Conservation (phyloP, 2,329 filamentous ascomycete species). For the Diplocarpon rosae region DNA sequence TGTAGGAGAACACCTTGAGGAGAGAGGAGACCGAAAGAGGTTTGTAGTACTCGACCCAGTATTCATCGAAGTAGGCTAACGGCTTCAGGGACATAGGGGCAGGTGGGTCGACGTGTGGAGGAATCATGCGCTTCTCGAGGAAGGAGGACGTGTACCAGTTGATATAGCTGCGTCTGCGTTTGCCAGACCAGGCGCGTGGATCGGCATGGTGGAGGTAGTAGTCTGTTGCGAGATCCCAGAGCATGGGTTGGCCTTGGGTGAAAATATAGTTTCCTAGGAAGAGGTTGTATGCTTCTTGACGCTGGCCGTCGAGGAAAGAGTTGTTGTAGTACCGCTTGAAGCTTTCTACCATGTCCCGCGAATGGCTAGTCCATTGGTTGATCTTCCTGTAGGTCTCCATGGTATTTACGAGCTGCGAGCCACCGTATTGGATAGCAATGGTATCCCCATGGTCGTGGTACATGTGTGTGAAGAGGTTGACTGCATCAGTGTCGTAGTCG, state of each 20-base stretch:
- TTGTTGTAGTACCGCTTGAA: conserved; percentile 99
- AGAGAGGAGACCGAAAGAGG: conserved; percentile 81
- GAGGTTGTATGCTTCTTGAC: conserved; percentile 94
- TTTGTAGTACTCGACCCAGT: conserved; percentile 95
- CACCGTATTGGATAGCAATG: conserved; percentile 94
- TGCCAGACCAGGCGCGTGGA: conserved; percentile 61
- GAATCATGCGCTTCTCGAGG: conserved; percentile 45
- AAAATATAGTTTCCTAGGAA: conserved; percentile 96
- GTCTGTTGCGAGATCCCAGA: conserved; percentile 92
- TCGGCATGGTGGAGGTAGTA: conserved; percentile 92
- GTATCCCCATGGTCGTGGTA: conserved; percentile 97
- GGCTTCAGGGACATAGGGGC: conserved; percentile 17
- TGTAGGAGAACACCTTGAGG: conserved; percentile 78
- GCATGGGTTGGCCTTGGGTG: conserved; percentile 75
- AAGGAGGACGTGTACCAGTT: conserved; percentile 74
- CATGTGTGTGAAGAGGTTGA: conserved; percentile 97
- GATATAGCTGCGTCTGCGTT: conserved; percentile 62
- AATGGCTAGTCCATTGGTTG: conserved; percentile 97
- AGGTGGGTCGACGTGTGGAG: conserved; percentile 15
- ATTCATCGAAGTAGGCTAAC: conserved; percentile 65
- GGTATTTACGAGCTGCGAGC: conserved; percentile 94
- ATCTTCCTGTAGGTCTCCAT: conserved; percentile 99
- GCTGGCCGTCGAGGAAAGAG: conserved; percentile 92
- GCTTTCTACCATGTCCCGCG: conserved; percentile 96
- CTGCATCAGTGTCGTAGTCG: conserved; percentile 89